Evolutionary conservation across 305 asterid genomes (phyloP), one percentile per base, ranked within the genome.

Genomic region (Solanum aculeatissimum): DNA sequence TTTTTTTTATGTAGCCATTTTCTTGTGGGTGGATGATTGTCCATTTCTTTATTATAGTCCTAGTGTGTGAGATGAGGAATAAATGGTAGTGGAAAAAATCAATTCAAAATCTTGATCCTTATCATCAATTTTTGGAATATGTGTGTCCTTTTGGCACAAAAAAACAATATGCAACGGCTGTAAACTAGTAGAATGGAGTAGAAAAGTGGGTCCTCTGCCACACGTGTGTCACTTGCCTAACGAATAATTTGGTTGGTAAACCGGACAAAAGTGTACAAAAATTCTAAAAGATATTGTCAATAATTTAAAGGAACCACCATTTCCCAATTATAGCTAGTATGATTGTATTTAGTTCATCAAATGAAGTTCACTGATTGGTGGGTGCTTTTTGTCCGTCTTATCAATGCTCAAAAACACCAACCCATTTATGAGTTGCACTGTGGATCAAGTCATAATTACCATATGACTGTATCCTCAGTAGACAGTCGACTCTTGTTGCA

Each of bases 201-300:
- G 84, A 86, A 79, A 80, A 85, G 88, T 89, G 92, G 94, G 94
- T 86, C 93, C 91, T 83, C 71, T 81, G 83, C 83, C 88, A 82
- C 90, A 83, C 79, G 87, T 75, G 85, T 40, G 35, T 75, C 53
- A 60, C 85, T 62, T 7, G 27, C 80, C 84, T 84, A 12, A 69
- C 49, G 13, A 71, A 69, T 65, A 84, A 58, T 66, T 72, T 77
- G 27, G 32, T 45, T 53, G 63, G 81, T 54, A 53, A 65, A 47
- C 54, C 27, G 75, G 70, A 68, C 63, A 49, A 75, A 27, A 27
- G 5, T 2, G 18, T 16, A 25, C 16, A 75, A 2, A 75, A 47
- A 15, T 74, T 47, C 15, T 3, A 4, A 14, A 47, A 49, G 62
- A 15, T 47, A 25, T 74, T 4, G 42, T 25, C 58, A 47, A 57